Percentiles rank a stretch among this genome's conserved stretches.
These are phyloP conservation scores for Papiliotrema terrestris DNA, from an alignment of 1,284 basidiomycete species.

Conservation along the genomic window DNA sequence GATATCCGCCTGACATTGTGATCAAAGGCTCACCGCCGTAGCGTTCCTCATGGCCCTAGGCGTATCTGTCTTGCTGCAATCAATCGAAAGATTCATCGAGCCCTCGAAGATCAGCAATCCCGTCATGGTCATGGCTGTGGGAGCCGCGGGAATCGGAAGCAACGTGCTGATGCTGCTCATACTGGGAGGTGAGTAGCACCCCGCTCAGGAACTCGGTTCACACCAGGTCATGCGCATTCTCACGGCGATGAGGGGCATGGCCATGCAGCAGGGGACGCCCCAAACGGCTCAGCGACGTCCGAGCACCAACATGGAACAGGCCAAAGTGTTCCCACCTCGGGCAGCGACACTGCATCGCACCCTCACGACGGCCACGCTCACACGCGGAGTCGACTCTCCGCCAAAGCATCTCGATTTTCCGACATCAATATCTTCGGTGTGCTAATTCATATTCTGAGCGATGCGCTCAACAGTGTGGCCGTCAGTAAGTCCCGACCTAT, in stretches of 20 bases:
- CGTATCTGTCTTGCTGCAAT: slow-evolving; percentile 8
- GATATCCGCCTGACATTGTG: not conserved
- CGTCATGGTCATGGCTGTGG: slow-evolving; percentile 4
- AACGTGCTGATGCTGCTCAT: slow-evolving; percentile 6
- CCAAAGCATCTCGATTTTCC: not conserved
- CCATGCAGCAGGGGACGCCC: not conserved
- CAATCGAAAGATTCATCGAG: slow-evolving; percentile 9
- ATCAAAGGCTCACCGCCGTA: not conserved
- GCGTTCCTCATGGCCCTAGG: slow-evolving; percentile 10
- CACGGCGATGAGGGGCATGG: not conserved
- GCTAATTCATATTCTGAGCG: slow-evolving; percentile 7
- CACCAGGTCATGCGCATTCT: not conserved
- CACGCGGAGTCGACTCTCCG: not conserved
- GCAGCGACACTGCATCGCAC: not conserved
- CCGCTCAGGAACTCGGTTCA: not conserved
- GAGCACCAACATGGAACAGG: not conserved
- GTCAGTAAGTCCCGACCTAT: not conserved
- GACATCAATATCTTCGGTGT: slow-evolving; percentile 7
- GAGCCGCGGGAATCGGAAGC: slow-evolving; percentile 2
- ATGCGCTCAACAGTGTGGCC: slow-evolving; percentile 9
- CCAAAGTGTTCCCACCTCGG: too few relatives aligned
- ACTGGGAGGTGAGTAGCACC: slow-evolving; percentile 5
- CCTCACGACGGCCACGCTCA: not conserved
- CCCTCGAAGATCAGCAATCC: slow-evolving; percentile 7
- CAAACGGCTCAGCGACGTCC: not conserved